Evolutionary conservation across 331 rosid genomes (phyloP).

Genomic region (Rhamnella rubrinervis): DNA sequence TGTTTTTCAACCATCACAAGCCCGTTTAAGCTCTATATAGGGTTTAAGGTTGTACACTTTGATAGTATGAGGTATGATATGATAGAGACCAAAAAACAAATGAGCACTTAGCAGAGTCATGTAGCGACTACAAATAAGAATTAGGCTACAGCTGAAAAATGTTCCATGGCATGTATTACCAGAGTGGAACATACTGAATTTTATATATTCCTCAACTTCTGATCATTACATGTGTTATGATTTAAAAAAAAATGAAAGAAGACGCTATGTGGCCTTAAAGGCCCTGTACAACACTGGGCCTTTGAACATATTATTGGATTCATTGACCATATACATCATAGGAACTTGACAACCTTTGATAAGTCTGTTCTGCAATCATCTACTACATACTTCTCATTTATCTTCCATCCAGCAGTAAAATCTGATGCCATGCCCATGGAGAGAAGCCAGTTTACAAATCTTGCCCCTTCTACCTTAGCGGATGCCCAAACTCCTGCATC

Average conservation of each 20-base stretch:
- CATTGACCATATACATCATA: slow-evolving; percentile 27
- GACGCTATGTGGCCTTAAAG: slow-evolving; percentile 25
- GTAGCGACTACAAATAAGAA: slow-evolving; percentile 1
- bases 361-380: slow-evolving; percentile 21
- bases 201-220: slow-evolving; percentile 19
- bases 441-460: slow-evolving; percentile 25
- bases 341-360: slow-evolving; percentile 30
- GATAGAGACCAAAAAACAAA: no score
- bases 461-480: slow-evolving; percentile 36
- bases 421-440: slow-evolving; percentile 6
- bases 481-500: slow-evolving; percentile 67
- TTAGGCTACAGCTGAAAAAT: neutral
- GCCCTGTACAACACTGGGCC: slow-evolving; percentile 47
- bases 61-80: no score
- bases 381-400: slow-evolving; percentile 23
- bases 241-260: slow-evolving; percentile 9
- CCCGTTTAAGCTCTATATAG: neutral
- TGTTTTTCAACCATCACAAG: neutral
- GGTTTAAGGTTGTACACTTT: no score
- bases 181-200: slow-evolving; percentile 14
- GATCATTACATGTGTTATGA: slow-evolving; percentile 21
- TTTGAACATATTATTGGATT: slow-evolving; percentile 32
- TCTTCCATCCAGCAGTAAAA: slow-evolving; percentile 23
- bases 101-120: neutral
- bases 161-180: neutral